Evolutionary conservation across 257 asterid species (phyloP).

Genomic region (Galeopsis tetrahit): DNA sequence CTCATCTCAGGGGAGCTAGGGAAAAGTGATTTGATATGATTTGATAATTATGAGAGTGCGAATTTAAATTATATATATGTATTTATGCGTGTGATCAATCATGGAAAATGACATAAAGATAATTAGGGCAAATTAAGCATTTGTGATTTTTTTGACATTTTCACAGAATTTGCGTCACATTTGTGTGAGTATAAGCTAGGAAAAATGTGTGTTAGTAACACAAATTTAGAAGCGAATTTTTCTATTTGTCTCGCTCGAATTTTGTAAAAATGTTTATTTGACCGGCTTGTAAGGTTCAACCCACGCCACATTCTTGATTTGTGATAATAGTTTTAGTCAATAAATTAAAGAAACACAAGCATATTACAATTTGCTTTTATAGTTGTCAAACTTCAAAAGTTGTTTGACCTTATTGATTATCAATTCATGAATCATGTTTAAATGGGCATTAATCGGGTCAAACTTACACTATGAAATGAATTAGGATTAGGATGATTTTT

Average conservation of each 20-base stretch:
- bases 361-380: not conserved
- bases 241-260: no score
- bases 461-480: not conserved
- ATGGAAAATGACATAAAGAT: constrained; percentile 22
- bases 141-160: not conserved
- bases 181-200: no score
- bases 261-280: no score
- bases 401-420: not conserved
- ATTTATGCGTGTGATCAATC: not conserved
- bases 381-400: not conserved
- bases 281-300: no score
- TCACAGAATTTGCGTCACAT: no score
- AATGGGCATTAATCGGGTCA: not conserved
- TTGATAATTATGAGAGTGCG: constrained; percentile 34
- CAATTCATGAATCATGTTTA: not conserved
- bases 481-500: not conserved
- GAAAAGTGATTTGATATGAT: constrained; percentile 36
- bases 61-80: constrained; percentile 21
- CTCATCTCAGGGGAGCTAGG: not conserved
- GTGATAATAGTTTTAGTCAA: no score
- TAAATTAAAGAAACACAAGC: no score
- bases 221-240: no score
- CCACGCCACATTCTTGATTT: no score
- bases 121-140: not conserved
- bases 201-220: no score